phyloP scores from a whole-genome alignment of 306 rosid species.

The Vigna reflexopilosa region DNA sequence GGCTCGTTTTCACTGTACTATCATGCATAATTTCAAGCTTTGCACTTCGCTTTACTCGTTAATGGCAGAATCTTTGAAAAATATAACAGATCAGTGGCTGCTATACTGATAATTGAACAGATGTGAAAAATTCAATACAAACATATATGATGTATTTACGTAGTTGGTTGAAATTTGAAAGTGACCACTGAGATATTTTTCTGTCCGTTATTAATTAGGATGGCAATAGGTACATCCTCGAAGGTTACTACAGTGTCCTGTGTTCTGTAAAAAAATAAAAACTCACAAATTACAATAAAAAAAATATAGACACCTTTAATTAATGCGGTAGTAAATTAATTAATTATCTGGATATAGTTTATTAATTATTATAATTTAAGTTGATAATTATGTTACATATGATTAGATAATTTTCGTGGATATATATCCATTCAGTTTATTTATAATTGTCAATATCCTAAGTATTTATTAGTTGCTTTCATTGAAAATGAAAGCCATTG shows the following conservation, averaged over 20 bases:
- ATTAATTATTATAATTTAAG: too few species aligned
- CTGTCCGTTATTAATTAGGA: constrained; percentile 18
- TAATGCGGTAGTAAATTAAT: too few species aligned
- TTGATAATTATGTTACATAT: too few species aligned
- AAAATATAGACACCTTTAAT: too few species aligned
- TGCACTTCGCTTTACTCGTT: background rate
- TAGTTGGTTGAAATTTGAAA: constrained; percentile 29
- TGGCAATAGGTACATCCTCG: background rate
- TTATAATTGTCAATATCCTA: background rate
- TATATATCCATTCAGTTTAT: background rate
- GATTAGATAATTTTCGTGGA: background rate
- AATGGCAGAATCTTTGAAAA: constrained; percentile 3
- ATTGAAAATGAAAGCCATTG: background rate
- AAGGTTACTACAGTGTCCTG: background rate
- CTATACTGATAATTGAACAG: background rate
- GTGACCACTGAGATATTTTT: background rate
- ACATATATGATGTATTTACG: background rate
- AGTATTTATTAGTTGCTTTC: background rate
- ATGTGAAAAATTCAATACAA: background rate
- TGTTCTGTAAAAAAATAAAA: background rate
- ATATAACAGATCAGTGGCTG: background rate
- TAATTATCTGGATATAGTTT: too few species aligned
- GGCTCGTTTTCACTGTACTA: constrained; percentile 3
- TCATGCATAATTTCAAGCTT: constrained; percentile 2
- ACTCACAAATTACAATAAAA: too few species aligned